Evolutionary conservation across 345 rosid genomes (phyloP).

Genomic region (Pistacia integerrima): DNA sequence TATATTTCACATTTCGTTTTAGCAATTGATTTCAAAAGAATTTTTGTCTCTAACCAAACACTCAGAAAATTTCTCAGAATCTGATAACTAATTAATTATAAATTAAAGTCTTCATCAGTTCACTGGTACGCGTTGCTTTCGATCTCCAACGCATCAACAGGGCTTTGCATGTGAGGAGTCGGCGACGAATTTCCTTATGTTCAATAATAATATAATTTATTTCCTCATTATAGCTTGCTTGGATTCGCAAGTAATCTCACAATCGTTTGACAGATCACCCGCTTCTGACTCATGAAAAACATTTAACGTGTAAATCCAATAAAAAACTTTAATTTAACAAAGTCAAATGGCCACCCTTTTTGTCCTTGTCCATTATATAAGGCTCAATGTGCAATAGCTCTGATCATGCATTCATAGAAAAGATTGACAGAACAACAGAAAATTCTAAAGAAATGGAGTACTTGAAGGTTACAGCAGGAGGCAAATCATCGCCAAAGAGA

Average conservation of each 20-base stretch:
- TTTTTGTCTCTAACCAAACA: background rate
- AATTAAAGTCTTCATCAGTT: background rate
- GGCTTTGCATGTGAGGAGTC: slow-evolving; percentile 34
- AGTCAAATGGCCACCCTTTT: slow-evolving; percentile 2
- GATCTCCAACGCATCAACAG: background rate
- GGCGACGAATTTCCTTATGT: slow-evolving; percentile 9
- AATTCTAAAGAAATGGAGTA: background rate
- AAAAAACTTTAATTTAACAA: background rate
- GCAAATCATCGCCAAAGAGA: slow-evolving; percentile 34
- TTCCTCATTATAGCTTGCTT: background rate
- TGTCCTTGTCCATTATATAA: slow-evolving; percentile 1
- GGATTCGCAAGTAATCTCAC: slow-evolving; percentile 4
- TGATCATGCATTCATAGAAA: too few relatives aligned
- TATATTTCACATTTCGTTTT: background rate
- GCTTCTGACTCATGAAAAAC: background rate
- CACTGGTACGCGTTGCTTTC: background rate
- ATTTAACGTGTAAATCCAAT: background rate
- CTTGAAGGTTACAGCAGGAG: slow-evolving; percentile 29
- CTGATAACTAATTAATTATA: background rate
- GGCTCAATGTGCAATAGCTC: background rate
- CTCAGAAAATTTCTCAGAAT: background rate
- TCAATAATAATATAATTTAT: background rate
- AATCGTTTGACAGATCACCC: background rate
- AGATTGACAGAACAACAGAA: background rate
- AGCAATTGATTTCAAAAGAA: too few relatives aligned